Evolutionary conservation across 768 basidiomycete genomes (phyloP).

Genomic region (Lyophyllum atratum): DNA sequence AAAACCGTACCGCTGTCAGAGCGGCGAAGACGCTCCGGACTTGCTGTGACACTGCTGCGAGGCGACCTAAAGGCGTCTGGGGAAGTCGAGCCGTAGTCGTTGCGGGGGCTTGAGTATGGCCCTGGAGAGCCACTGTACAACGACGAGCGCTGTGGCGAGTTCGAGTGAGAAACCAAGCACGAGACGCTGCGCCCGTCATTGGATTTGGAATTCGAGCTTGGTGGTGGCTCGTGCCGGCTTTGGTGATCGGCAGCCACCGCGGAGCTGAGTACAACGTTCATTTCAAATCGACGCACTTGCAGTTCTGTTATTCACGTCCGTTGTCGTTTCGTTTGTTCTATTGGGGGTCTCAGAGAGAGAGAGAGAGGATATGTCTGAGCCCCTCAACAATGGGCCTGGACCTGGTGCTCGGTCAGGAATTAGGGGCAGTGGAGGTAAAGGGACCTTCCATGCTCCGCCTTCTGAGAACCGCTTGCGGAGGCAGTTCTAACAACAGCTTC

Average conservation of each 20-base stretch:
- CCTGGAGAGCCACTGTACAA: neutral
- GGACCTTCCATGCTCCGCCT: neutral
- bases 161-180: neutral
- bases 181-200: neutral
- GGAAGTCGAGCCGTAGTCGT: neutral
- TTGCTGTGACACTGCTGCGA: neutral
- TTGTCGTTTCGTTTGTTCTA: neutral
- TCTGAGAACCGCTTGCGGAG: neutral
- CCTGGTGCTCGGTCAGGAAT: neutral
- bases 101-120: neutral
- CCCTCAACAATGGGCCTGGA: neutral
- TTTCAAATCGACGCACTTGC: no score
- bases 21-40: neutral
- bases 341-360: neutral
- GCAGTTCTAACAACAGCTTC: neutral
- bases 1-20: neutral
- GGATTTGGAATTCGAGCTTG: neutral
- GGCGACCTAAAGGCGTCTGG: neutral
- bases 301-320: neutral
- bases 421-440: neutral
- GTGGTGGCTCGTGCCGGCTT: neutral
- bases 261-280: neutral
- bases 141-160: neutral
- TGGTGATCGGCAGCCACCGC: neutral
- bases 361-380: neutral